A percentile compares a stretch with the other conserved stretches of the same genome.
phyloP scores from a whole-genome alignment of 78 protist species.

The Dictyostelium firmibasis region DNA sequence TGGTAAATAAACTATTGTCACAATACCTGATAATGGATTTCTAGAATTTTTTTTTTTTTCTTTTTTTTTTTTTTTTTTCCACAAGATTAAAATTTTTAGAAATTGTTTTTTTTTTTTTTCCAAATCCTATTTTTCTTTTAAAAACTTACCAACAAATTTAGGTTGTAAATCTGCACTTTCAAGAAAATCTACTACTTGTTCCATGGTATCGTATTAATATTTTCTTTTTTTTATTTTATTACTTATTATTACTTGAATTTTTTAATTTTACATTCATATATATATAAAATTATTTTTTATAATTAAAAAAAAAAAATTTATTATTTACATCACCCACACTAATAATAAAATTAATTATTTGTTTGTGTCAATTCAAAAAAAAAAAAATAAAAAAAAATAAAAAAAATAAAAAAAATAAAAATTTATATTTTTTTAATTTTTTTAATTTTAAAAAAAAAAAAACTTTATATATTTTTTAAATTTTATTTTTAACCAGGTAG shows the following conservation, averaged over 20 bases:
- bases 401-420: not conserved
- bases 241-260: not conserved
- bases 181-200: constrained; percentile 8
- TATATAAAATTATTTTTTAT: too few species aligned
- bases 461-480: too few species aligned
- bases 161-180: constrained; percentile 42
- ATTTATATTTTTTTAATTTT: not conserved
- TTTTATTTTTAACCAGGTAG: too few species aligned
- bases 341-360: not conserved
- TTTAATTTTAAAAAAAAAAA: not conserved
- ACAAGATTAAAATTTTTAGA: too few species aligned
- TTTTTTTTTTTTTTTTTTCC: not conserved
- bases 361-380: not conserved
- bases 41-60: constrained; percentile 8
- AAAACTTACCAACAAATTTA: constrained; percentile 9
- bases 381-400: not conserved
- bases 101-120: not conserved
- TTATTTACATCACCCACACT: not conserved
- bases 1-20: constrained; percentile 48
- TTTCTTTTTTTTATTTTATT: too few species aligned
- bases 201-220: constrained; percentile 13
- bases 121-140: not conserved
- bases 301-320: not conserved
- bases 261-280: too few species aligned
- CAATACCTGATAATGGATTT: constrained; percentile 35